Evolutionary conservation across 108 stramenopile species (phyloP), one percentile per base, ranked within the genome.

Genomic region (Seminavis robusta): DNA sequence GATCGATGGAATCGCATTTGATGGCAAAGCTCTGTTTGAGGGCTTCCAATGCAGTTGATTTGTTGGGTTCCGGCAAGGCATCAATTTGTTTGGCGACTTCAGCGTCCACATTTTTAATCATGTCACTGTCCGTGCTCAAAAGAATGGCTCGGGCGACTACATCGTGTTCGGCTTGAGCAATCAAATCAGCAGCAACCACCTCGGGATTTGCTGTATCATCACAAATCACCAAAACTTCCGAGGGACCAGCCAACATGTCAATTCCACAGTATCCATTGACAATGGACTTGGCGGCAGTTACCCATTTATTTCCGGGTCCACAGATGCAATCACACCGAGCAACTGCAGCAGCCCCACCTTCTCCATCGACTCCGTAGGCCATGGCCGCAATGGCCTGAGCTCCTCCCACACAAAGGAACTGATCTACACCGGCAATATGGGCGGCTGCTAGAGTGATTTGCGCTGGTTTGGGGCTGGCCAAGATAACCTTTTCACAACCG

Each of bases 91-190:
- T 21, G 4, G 56, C 44, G 1, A 92, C 81, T 52, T 80, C 75
- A n/a, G 51, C 61, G 61, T 97, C 90, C 7, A 97, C 75, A 29
- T 55, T 40, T 27, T 80, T 63, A 46, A 95, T 94, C 33, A 92
- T 63, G 7, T 47, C 54, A 25, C 34, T 42, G 43, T 58, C 52
- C 1, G 79, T 87, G 41, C 69, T 76, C 26, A 99, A 79, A 6
- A 99, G 70, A 53, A 99, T 95, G 9, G 96, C 95, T 24, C 97
- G 70, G 4, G 98, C 98, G 30, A 98, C 98, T 16, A 95, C 84
- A 67, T 99, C 98, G 61, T 99, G 98, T 67, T 98, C 98, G 19
- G 97, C 97, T 87, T 99, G 98, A 0, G 97, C 98, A 48, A 99
- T 94, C 48, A 99, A 73, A 74, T 99, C 98, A 2, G 98, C 94